These are phyloP conservation scores for Alternaria ventricosa DNA, from an alignment of 2,329 filamentous ascomycete genomes.

Conservation along the genomic window DNA sequence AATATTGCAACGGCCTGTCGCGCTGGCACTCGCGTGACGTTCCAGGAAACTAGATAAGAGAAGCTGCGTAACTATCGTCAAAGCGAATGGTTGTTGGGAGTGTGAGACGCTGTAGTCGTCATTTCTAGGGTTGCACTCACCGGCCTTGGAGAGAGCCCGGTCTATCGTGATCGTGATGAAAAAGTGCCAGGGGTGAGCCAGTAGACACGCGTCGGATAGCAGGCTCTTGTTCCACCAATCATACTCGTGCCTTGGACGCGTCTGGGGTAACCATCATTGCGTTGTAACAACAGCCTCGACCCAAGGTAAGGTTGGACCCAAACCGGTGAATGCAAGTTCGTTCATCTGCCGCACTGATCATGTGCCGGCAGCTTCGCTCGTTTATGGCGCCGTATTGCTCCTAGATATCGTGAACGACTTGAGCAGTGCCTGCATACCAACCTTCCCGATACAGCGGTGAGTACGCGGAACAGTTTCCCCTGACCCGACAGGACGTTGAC, in stretches of 20 bases:
- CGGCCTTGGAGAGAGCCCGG: not conserved
- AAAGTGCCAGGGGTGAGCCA: not conserved
- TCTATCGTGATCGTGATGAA: not conserved
- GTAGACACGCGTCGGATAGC: not conserved
- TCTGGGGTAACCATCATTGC: not conserved
- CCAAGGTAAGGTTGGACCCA: not conserved
- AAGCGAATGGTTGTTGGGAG: not conserved
- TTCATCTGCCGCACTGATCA: not conserved
- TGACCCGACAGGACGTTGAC: not conserved
- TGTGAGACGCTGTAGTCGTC: not conserved
- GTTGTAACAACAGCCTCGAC: not conserved
- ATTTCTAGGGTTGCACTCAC: not conserved
- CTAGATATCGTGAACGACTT: not conserved
- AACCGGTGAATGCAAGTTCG: not conserved
- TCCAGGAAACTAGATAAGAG: not conserved
- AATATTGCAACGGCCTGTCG: not conserved
- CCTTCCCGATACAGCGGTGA: not conserved
- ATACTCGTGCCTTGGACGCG: not conserved
- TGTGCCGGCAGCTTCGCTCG: not conserved
- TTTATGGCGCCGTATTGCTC: not conserved
- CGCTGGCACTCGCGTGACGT: not conserved
- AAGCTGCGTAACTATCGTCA: not conserved
- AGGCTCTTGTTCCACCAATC: not conserved
- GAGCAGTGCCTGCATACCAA: not conserved
- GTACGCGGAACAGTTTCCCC: not conserved